These are phyloP conservation scores for Fusarium succisae DNA, from an alignment of 2,329 filamentous ascomycete genomes.

Conservation along the genomic window DNA sequence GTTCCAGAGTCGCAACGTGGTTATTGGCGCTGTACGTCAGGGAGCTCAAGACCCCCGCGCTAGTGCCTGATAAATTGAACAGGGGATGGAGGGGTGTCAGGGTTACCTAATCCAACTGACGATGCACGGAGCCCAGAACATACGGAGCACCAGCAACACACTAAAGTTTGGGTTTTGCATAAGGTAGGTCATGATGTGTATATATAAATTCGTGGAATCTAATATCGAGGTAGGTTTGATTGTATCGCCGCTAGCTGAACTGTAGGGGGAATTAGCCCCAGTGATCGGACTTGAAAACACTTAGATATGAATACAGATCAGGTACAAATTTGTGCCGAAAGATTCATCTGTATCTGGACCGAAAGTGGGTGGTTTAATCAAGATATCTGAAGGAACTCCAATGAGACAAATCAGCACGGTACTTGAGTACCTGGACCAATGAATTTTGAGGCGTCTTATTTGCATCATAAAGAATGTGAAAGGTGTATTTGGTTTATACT, in stretches of 20 bases:
- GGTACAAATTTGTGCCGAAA: background rate
- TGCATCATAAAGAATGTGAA: background rate
- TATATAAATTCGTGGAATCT: background rate
- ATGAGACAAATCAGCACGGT: background rate
- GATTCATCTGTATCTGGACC: background rate
- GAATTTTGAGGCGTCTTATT: background rate
- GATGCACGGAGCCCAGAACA: background rate
- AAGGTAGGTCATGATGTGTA: background rate
- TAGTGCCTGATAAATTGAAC: conserved; percentile 27
- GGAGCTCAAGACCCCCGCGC: conserved; percentile 39
- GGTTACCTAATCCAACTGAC: background rate
- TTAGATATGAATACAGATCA: background rate
- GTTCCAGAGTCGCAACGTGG: conserved; percentile 39
- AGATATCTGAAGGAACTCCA: background rate
- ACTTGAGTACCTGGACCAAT: background rate
- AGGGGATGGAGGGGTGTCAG: background rate
- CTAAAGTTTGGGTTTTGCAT: background rate
- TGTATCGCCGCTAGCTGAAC: background rate
- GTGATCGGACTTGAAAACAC: background rate
- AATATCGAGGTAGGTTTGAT: background rate
- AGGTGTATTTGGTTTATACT: background rate
- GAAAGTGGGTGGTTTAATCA: no score
- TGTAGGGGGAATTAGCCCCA: background rate
- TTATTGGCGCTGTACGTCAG: conserved; percentile 34
- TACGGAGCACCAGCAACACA: background rate